Evolutionary conservation across 148 eudicot species (phyloP).

Genomic region (Heliosperma pusillum): DNA sequence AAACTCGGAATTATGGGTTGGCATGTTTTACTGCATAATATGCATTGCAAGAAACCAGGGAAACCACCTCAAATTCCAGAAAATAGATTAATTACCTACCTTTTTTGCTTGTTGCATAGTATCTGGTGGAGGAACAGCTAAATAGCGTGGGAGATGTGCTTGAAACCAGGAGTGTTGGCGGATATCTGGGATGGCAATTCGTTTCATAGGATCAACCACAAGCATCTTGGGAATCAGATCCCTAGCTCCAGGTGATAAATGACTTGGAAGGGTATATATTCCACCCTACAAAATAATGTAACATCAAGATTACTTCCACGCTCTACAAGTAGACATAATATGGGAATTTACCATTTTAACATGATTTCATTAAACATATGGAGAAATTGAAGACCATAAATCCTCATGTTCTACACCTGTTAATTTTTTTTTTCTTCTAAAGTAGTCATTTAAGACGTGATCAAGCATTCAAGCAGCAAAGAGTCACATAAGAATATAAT

Average conservation of each 20-base stretch:
- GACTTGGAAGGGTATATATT: slow-evolving; percentile 91
- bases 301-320: slow-evolving; percentile 6
- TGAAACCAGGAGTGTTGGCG: slow-evolving; percentile 82
- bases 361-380: not conserved
- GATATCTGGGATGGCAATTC: slow-evolving; percentile 84
- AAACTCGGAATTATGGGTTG: not conserved
- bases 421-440: too few species aligned
- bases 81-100: slow-evolving; percentile 33
- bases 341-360: not conserved
- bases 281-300: slow-evolving; percentile 54
- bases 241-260: slow-evolving; percentile 74
- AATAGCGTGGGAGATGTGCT: slow-evolving; percentile 86
- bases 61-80: too few species aligned
- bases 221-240: slow-evolving; percentile 94
- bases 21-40: not conserved
- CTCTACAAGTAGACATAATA: not conserved
- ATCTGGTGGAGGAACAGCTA: slow-evolving; percentile 93
- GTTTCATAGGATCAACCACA: slow-evolving; percentile 85
- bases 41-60: not conserved
- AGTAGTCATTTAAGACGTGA: too few species aligned
- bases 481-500: too few species aligned
- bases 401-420: not conserved
- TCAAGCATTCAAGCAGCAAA: too few species aligned
- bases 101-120: slow-evolving; percentile 81
- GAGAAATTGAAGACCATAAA: not conserved